phyloP scores from a whole-genome alignment of 2,329 filamentous ascomycete species.

The Epichloe baconii region DNA sequence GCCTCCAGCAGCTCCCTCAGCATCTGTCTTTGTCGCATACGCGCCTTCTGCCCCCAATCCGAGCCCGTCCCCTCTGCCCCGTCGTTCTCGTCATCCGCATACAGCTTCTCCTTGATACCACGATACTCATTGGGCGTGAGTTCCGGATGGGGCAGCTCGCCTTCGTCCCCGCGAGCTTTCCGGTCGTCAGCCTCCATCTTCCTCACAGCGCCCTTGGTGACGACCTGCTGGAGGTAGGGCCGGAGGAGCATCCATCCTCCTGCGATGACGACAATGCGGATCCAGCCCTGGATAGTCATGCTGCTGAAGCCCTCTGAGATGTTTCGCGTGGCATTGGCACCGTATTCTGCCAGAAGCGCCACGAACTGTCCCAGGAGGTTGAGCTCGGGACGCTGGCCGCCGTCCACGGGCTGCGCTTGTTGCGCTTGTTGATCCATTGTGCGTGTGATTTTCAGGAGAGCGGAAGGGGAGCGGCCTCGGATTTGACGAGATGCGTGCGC shows the following conservation, averaged over 20 bases:
- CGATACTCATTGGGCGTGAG: slow-evolving; percentile 54
- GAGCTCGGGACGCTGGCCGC: slow-evolving; percentile 15
- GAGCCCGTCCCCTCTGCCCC: slow-evolving; percentile 33
- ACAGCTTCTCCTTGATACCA: slow-evolving; percentile 39
- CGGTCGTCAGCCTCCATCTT: slow-evolving; percentile 47
- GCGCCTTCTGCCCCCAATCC: slow-evolving; percentile 58
- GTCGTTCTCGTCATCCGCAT: slow-evolving; percentile 37
- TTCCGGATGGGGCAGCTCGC: slow-evolving; percentile 21
- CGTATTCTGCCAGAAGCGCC: slow-evolving; percentile 21
- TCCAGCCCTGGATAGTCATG: slow-evolving; percentile 40
- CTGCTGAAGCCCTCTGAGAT: slow-evolving; percentile 33
- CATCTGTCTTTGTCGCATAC: slow-evolving; percentile 54
- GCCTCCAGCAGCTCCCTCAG: slow-evolving; percentile 52
- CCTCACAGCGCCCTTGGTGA: slow-evolving; percentile 48
- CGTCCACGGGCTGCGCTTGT: slow-evolving; percentile 9
- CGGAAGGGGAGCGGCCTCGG: background rate
- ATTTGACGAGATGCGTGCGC: background rate
- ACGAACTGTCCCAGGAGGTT: slow-evolving; percentile 21
- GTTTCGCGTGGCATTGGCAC: slow-evolving; percentile 32
- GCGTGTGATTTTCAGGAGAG: background rate
- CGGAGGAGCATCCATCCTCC: slow-evolving; percentile 62
- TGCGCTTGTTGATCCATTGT: slow-evolving; percentile 14
- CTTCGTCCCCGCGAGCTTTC: slow-evolving; percentile 18
- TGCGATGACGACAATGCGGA: slow-evolving; percentile 59
- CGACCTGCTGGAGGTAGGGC: slow-evolving; percentile 59